Evolutionary conservation across 148 eudicot species (phyloP), one percentile per base, ranked within the genome.

Genomic region (Talinum fruticosum): DNA sequence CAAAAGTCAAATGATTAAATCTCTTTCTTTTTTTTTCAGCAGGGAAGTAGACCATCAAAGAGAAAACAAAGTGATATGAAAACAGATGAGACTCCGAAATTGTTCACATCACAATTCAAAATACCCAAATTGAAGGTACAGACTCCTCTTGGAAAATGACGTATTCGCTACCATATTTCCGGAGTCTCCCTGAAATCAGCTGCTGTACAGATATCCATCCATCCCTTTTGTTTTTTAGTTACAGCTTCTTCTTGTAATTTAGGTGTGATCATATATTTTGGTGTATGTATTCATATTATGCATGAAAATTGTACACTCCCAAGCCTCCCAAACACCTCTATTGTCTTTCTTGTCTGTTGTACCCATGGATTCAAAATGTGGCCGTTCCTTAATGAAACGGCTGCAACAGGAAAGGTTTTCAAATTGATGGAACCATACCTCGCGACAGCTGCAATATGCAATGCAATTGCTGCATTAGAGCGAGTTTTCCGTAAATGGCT

Each of bases 61-160:
- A 57, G 80, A 73, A 73, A 82, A 38, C 81, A 54, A 41, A 78
- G 67, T 4, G 83, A 76, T 13, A 8, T 66, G 3, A 36, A 29
- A n/a, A 67, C 8, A 26, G 82, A 80, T 29, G 86, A 78, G 16
- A 81, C 90, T 41, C 90, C 94, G 6, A 87, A 78, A 72, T 72
- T 90, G 81, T 90, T 90, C 78, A 83, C 87, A 16, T 89, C 92
- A 19, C 73, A 83, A 16, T 90, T 90, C 79, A 90, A 86, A 74
- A 82, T 88, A 44, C 94, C 94, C 21, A 89, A 89, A 79, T 66
- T 90, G 80, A 89, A 86, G 81, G 71, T 64, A 73, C 72, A 78
- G 35, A 76, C 87, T 70, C 89, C 91, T 41, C 70, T 7, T 23
- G 76, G 29, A 28, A 77, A 75, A 73, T 82, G 74, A 78, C 33